Conservation (phyloP, 805 yeast species). For the Starmerella etchellsii region DNA sequence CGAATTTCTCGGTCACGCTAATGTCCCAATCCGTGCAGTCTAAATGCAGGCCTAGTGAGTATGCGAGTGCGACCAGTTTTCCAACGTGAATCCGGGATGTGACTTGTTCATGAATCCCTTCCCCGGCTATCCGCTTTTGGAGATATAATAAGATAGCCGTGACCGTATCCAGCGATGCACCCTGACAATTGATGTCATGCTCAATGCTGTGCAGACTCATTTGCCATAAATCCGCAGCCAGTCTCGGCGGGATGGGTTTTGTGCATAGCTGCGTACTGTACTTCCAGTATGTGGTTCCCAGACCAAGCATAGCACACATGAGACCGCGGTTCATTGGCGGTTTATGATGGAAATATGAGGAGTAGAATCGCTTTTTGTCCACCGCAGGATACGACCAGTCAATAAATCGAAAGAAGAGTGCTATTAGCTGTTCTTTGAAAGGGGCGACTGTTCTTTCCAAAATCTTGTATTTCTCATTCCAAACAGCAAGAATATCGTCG, state of each 20-base stretch:
- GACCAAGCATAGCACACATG: slow-evolving; percentile 26
- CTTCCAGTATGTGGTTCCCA: slow-evolving; percentile 28
- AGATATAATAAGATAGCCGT: slow-evolving; percentile 25
- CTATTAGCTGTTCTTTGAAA: slow-evolving; percentile 23
- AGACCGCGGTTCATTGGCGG: slow-evolving; percentile 25
- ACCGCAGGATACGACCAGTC: slow-evolving; percentile 29
- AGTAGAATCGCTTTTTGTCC: slow-evolving; percentile 24
- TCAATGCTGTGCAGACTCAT: slow-evolving; percentile 23
- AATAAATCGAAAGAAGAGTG: slow-evolving; percentile 25
- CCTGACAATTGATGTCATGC: slow-evolving; percentile 21
- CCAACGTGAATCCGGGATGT: slow-evolving; percentile 22
- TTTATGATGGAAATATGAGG: slow-evolving; percentile 22
- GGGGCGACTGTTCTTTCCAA: slow-evolving; percentile 14
- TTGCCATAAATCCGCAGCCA: slow-evolving; percentile 22
- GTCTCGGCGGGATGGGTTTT: slow-evolving; percentile 22
- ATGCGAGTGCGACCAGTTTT: slow-evolving; percentile 23
- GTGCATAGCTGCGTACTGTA: slow-evolving; percentile 26
- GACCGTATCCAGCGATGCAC: slow-evolving; percentile 25
- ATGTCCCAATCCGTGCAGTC: slow-evolving; percentile 29
- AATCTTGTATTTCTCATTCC: slow-evolving; percentile 9
- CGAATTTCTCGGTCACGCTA: slow-evolving; percentile 23
- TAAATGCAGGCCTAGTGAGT: slow-evolving; percentile 26
- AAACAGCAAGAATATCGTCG: slow-evolving; percentile 18
- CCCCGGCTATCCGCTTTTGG: slow-evolving; percentile 25
- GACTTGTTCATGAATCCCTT: slow-evolving; percentile 25